These are phyloP conservation scores for Amylocarpus encephaloides DNA, from an alignment of 2,329 filamentous ascomycete genomes.

Conservation along the genomic window DNA sequence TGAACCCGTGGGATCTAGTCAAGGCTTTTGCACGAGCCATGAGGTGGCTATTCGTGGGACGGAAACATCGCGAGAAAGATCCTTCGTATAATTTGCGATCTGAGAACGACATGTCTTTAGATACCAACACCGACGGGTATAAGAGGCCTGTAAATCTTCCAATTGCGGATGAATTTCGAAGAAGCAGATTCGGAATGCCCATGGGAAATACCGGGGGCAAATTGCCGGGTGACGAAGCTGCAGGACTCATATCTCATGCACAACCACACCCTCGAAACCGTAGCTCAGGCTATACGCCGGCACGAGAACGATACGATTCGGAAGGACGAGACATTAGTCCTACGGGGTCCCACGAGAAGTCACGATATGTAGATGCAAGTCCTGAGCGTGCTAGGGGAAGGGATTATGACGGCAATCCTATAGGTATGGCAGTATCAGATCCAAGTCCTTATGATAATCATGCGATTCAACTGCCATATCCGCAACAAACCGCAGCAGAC, in stretches of 20 bases:
- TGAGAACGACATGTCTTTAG: slow-evolving; percentile 21
- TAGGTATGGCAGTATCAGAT: slow-evolving; percentile 22
- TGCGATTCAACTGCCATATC: slow-evolving; percentile 10
- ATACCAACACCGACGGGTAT: slow-evolving; percentile 15
- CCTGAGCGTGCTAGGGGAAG: slow-evolving; percentile 16
- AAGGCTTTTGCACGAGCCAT: slow-evolving; percentile 60
- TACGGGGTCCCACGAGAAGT: not conserved
- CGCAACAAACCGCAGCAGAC: slow-evolving; percentile 13
- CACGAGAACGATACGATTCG: slow-evolving; percentile 26
- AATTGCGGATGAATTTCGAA: slow-evolving; percentile 28
- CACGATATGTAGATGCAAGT: slow-evolving; percentile 6
- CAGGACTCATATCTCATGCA: slow-evolving; percentile 27
- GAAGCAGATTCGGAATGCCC: slow-evolving; percentile 26
- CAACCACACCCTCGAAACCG: slow-evolving; percentile 26
- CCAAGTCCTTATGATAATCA: slow-evolving; percentile 23
- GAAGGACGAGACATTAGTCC: slow-evolving; percentile 25
- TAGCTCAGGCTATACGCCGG: slow-evolving; percentile 23
- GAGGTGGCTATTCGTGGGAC: slow-evolving; percentile 74
- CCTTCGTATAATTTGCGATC: slow-evolving; percentile 37
- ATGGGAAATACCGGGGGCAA: slow-evolving; percentile 4
- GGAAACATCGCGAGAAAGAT: slow-evolving; percentile 52
- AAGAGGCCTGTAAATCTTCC: slow-evolving; percentile 21
- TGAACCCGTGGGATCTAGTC: slow-evolving; percentile 77
- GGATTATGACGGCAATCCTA: slow-evolving; percentile 6
- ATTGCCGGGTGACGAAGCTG: slow-evolving; percentile 22